phyloP scores from a whole-genome alignment of 495 filamentous ascomycete genomes.

The Aspergillus avenaceus region DNA sequence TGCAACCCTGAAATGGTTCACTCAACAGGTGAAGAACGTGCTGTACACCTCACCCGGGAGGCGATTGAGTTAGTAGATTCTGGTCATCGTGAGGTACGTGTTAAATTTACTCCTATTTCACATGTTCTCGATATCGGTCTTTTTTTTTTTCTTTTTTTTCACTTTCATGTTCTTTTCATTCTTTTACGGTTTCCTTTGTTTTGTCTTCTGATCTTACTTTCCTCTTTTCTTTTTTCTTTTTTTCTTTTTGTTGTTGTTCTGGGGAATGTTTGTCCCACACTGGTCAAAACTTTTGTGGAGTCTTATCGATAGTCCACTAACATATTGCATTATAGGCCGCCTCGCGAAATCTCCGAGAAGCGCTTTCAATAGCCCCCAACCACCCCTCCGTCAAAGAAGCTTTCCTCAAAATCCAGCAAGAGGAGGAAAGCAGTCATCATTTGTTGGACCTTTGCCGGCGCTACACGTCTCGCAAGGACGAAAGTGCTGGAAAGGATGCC shows the following conservation, averaged over 20 bases:
- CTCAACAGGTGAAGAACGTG: constrained; percentile 45
- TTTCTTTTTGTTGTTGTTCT: too few species aligned
- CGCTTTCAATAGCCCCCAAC: constrained; percentile 55
- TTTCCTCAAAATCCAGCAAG: constrained; percentile 47
- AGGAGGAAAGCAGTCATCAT: constrained; percentile 45
- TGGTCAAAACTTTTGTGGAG: neutral
- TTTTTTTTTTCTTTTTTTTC: neutral
- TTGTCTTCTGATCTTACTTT: neutral
- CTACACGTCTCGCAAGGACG: constrained; percentile 48
- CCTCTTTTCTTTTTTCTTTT: neutral
- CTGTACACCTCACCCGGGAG: constrained; percentile 44
- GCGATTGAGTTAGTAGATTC: constrained; percentile 47
- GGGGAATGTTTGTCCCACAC: neutral
- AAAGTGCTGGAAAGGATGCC: constrained; percentile 55
- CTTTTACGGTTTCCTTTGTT: too few species aligned
- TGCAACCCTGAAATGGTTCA: constrained; percentile 47
- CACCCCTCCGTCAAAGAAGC: constrained; percentile 50
- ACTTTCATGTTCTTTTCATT: neutral
- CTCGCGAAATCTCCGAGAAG: constrained; percentile 57
- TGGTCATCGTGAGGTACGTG: constrained; percentile 45
- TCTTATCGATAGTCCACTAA: neutral
- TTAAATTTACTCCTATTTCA: neutral
- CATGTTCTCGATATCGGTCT: neutral
- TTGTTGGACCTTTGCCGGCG: constrained; percentile 51
- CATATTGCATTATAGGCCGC: constrained; percentile 41